phyloP scores from a whole-genome alignment of 371 early-diverging fungal species.

The Nematocida ausubeli region DNA sequence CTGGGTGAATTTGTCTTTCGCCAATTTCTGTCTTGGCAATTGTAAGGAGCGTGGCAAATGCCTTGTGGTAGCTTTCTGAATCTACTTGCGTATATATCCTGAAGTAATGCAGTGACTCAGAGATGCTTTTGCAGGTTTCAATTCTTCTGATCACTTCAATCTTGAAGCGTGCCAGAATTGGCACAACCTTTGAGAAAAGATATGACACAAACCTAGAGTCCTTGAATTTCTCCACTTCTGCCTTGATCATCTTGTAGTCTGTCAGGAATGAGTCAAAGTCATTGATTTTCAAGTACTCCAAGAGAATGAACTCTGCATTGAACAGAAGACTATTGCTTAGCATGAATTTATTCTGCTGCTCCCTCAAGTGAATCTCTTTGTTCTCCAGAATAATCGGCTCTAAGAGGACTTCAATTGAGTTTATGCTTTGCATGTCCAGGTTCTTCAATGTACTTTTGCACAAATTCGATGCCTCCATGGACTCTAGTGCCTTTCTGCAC shows the following conservation, averaged over 20 bases:
- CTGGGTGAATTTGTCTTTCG: neutral
- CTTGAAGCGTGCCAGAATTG: constrained; percentile 30
- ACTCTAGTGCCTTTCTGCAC: constrained; percentile 30
- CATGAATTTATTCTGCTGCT: constrained; percentile 39
- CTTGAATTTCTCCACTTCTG: neutral
- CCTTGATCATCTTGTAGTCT: constrained; percentile 26
- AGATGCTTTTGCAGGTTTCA: constrained; percentile 23
- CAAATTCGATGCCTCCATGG: neutral
- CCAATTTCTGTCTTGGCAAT: constrained; percentile 52
- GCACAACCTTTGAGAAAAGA: constrained; percentile 12
- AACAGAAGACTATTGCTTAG: constrained; percentile 26
- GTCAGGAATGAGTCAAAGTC: constrained; percentile 40
- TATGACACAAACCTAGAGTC: constrained; percentile 39
- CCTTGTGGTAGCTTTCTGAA: constrained; percentile 22
- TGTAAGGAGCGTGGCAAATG: constrained; percentile 42
- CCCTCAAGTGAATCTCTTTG: constrained; percentile 1
- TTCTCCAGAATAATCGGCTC: constrained; percentile 30
- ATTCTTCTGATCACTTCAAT: constrained; percentile 35
- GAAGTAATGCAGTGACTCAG: constrained; percentile 49
- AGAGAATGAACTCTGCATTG: constrained; percentile 37
- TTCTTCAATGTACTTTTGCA: neutral
- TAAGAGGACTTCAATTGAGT: neutral
- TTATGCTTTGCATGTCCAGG: neutral
- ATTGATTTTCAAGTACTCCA: constrained; percentile 11
- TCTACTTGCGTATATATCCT: constrained; percentile 42